phyloP scores from a whole-genome alignment of 192 early-diverging fungal genomes.

The Irineochytrium annulatum region DNA sequence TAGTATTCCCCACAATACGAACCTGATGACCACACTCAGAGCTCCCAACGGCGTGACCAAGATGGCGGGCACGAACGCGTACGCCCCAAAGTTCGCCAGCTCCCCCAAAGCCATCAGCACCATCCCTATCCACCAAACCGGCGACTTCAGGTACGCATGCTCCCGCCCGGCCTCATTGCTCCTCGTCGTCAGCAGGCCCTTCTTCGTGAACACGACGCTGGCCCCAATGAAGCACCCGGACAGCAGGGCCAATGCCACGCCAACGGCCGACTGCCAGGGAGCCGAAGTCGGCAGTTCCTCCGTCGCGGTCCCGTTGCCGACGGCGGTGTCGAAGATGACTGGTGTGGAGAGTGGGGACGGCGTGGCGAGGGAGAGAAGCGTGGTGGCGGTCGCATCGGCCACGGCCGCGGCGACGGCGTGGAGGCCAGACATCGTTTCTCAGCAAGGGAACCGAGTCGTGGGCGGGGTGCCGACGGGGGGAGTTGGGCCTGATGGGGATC shows the following conservation, averaged over 20 bases:
- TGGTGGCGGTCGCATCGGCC: no score
- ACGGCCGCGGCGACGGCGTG: no score
- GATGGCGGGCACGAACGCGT: constrained; percentile 93
- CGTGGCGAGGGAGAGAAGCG: no score
- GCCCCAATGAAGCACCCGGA: constrained; percentile 80
- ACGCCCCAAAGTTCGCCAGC: constrained; percentile 90
- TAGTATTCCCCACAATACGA: neutral
- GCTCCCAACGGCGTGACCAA: constrained; percentile 88
- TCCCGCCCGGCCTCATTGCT: constrained; percentile 53
- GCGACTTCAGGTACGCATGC: constrained; percentile 76
- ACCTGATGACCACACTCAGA: constrained; percentile 84
- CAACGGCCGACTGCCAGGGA: constrained; percentile 46
- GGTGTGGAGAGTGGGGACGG: no score
- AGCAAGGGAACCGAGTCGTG: no score
- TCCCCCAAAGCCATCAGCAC: constrained; percentile 79
- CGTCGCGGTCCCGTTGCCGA: no score
- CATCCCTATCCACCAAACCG: constrained; percentile 92
- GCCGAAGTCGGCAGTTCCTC: no score
- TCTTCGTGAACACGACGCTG: constrained; percentile 84
- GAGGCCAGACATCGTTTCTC: no score
- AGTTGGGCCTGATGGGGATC: no score
- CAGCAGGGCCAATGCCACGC: constrained; percentile 76
- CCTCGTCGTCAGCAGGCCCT: constrained; percentile 58
- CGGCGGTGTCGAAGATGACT: no score
- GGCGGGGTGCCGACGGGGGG: no score